These are phyloP conservation scores for Astragalus membranaceus DNA, from an alignment of 306 rosid species.

Conservation along the genomic window DNA sequence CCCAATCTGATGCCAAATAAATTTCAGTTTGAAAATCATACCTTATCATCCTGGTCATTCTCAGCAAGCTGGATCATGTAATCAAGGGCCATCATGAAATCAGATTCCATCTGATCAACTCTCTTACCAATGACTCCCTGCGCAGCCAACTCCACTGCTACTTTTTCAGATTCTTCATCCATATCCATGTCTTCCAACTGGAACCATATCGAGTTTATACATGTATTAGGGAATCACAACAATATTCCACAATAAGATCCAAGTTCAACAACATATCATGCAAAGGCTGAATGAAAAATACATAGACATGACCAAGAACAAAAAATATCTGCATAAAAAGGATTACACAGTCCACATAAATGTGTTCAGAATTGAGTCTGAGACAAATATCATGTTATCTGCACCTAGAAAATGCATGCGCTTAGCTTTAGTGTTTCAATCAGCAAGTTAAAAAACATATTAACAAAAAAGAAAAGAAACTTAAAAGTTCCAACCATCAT, in stretches of 20 bases:
- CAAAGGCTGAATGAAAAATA: neutral
- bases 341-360: neutral
- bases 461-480: too few relatives aligned
- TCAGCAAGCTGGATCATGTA: slow-evolving; percentile 88
- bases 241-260: neutral
- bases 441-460: neutral
- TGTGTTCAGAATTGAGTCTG: too few relatives aligned
- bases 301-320: neutral
- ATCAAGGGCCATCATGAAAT: slow-evolving; percentile 89
- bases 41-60: slow-evolving; percentile 83
- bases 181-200: slow-evolving; percentile 84
- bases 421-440: neutral
- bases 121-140: slow-evolving; percentile 96
- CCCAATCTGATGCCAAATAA: neutral
- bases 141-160: slow-evolving; percentile 94
- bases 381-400: too few relatives aligned
- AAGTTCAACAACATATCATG: neutral
- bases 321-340: neutral
- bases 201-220: neutral
- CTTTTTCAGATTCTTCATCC: slow-evolving; percentile 88
- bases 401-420: neutral
- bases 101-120: slow-evolving; percentile 90
- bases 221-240: neutral
- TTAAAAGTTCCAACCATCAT: too few relatives aligned
- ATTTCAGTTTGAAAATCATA: slow-evolving; percentile 16